Evolutionary conservation across 257 asterid species (phyloP), one percentile per base, ranked within the genome.

Genomic region (Marsdenia floribunda): DNA sequence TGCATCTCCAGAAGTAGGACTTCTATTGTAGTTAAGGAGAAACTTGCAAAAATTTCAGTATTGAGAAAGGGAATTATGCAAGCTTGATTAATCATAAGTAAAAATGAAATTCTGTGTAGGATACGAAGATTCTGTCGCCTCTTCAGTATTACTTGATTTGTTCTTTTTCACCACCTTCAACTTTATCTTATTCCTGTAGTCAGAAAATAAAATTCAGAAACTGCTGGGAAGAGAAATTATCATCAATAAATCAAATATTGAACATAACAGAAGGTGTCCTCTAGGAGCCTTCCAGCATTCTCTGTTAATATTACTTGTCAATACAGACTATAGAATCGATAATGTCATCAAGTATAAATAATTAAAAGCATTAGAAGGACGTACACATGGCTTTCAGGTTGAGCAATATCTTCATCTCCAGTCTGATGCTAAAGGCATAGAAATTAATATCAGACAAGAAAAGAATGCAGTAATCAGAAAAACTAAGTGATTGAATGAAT

Each of bases 1-100:
- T 66, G 85, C 84, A 81, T 90, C 97, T 78, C 80, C 94, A 73
- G 82, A 70, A 68, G 88, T 82, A 74, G 97, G 96, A 66, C 95
- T 94, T 81, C 90, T 86, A 78, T 38, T 72, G 26, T 65, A 72
- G 52, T 86, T 83, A 90, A 91, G 92, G 97, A 86, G 52, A 79
- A 81, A 73, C 74, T 72, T 24, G 49, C 75, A 22, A 47, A 67
- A 68, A 15, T 10, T 60, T 65, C 65, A 75, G 35, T 19, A 65
- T 11, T 38, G 70, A 79, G 57, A 77, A 42, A 73, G 42, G 35
- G 67, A 22, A 49, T 44, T 40, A 64, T 40, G 14, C 73, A 35
- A 38, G 33, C 65, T 73, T 71, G 72, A 70, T 49, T 40, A 58
- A 64, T 44, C 6, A 24, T 7, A 58, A 80, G 3, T 49, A 22